Conservation (phyloP, 768 basidiomycete species). For the Tulasnella sp. region DNA sequence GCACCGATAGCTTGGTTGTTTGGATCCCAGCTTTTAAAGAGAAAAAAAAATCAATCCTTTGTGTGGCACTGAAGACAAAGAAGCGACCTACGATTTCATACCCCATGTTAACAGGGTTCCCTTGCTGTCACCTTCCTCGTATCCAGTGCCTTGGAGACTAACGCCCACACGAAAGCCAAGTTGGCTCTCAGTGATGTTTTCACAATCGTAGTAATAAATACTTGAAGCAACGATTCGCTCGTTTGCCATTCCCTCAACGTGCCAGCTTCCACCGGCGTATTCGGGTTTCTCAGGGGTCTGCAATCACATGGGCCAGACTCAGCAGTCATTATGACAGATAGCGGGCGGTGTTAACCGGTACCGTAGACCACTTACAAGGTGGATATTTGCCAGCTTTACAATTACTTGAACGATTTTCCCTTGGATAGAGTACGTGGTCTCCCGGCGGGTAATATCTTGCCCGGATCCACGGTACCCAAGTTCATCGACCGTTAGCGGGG, state of each 20-base stretch:
- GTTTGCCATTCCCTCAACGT: slow-evolving; percentile 41
- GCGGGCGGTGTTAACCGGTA: not conserved
- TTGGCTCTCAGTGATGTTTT: slow-evolving; percentile 43
- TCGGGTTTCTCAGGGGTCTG: slow-evolving; percentile 48
- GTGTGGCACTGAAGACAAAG: slow-evolving; percentile 40
- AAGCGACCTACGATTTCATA: slow-evolving; percentile 38
- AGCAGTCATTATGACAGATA: not conserved
- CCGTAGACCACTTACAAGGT: slow-evolving; percentile 46
- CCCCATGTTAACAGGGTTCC: slow-evolving; percentile 54
- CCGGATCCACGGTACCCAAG: not conserved
- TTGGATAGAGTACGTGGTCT: not conserved
- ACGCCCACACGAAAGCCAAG: slow-evolving; percentile 44
- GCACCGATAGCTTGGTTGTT: not conserved
- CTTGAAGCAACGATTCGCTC: too few species aligned
- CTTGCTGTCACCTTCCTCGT: slow-evolving; percentile 37
- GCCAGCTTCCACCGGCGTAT: slow-evolving; percentile 55
- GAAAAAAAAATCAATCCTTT: not conserved
- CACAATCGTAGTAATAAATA: slow-evolving; percentile 32
- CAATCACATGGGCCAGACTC: not conserved
- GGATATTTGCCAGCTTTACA: slow-evolving; percentile 44
- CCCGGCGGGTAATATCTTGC: not conserved
- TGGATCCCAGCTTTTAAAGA: not conserved
- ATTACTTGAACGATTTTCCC: too few species aligned
- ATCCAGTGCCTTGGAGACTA: slow-evolving; percentile 37
- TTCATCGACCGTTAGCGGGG: not conserved